phyloP scores from a whole-genome alignment of 2,329 filamentous ascomycete genomes.

The Cryoendolithus antarcticus region DNA sequence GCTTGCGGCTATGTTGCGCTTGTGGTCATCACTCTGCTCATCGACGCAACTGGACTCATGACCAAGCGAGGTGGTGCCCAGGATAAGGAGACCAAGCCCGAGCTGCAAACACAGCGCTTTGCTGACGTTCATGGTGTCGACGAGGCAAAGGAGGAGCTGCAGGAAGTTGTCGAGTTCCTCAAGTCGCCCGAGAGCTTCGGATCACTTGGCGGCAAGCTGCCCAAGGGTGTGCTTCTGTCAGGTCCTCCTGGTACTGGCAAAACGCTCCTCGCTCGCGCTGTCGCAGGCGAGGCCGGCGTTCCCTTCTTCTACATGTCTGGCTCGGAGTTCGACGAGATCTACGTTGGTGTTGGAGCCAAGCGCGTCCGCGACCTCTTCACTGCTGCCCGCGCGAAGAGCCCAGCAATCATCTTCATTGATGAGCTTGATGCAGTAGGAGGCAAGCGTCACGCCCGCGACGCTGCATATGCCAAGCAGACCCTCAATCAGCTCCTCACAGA shows the following conservation, averaged over 20 bases:
- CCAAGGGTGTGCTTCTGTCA: conserved; percentile 89
- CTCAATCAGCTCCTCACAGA: conserved; percentile 95
- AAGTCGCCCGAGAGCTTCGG: conserved; percentile 89
- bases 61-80: conserved; percentile 63
- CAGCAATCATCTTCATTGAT: conserved; percentile 90
- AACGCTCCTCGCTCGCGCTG: conserved; percentile 85
- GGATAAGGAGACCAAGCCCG: conserved; percentile 77
- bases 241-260: conserved; percentile 96
- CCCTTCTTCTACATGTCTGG: conserved; percentile 99
- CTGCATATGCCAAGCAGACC: conserved; percentile 92
- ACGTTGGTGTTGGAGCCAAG: conserved; percentile 93
- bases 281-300: conserved; percentile 91
- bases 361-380: conserved; percentile 87
- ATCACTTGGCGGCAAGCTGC: conserved; percentile 86
- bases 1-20: conserved; percentile 69
- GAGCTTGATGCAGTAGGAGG: conserved; percentile 90
- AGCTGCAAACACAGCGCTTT: conserved; percentile 85
- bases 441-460: conserved; percentile 83
- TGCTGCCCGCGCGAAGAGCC: conserved; percentile 72
- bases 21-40: conserved; percentile 65
- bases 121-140: conserved; percentile 92
- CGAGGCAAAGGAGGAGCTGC: conserved; percentile 94
- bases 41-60: conserved; percentile 68
- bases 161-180: conserved; percentile 92
- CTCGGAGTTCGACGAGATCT: conserved; percentile 96